Conservation (phyloP, 202 grass and related monocot species). For the Setaria italica region DNA sequence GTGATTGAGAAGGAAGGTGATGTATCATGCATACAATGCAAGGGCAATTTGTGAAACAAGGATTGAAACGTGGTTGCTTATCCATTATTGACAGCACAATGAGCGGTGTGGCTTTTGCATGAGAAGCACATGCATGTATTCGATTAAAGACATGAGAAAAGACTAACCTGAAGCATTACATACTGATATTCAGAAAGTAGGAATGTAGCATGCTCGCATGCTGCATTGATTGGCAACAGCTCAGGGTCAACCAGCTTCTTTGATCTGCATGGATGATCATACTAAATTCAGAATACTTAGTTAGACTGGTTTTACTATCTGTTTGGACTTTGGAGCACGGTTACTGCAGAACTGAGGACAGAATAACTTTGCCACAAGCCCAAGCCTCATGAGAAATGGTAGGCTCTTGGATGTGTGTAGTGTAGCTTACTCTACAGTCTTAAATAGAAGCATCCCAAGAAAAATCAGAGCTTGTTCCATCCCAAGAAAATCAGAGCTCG, state of each 20-base stretch:
- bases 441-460: no score
- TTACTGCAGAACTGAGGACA: background rate
- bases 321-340: background rate
- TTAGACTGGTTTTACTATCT: background rate
- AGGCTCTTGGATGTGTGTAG: constrained; percentile 1
- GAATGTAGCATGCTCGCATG: background rate
- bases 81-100: background rate
- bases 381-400: background rate
- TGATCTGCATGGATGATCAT: background rate
- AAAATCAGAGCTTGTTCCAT: background rate
- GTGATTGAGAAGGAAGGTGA: background rate
- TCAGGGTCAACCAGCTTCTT: constrained; percentile 22
- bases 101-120: background rate
- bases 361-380: constrained; percentile 9
- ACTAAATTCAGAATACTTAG: constrained; percentile 3
- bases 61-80: background rate
- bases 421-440: background rate
- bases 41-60: background rate
- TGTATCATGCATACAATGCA: no score
- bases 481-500: background rate
- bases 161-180: constrained; percentile 13
- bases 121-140: background rate
- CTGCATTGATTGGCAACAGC: background rate
- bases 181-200: constrained; percentile 1
- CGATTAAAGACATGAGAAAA: background rate